These are phyloP conservation scores for Sporobolomyces phaffii DNA, from an alignment of 768 basidiomycete species.

Conservation along the genomic window DNA sequence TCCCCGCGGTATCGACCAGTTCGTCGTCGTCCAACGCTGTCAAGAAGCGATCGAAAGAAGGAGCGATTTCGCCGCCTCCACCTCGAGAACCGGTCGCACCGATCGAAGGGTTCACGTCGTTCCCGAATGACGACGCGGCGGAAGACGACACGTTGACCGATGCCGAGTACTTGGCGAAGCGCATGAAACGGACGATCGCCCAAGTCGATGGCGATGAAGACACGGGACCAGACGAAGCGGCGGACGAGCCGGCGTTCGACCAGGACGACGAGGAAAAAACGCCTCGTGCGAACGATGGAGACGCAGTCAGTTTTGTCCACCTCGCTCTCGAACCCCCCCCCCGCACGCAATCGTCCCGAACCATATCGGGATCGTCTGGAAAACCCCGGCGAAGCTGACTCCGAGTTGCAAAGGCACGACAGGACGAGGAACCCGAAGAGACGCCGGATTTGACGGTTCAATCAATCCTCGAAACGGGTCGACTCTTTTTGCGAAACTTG, in stretches of 20 bases:
- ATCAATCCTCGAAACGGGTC: constrained; percentile 47
- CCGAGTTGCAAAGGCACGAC: too few relatives aligned
- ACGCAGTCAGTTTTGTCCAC: too few relatives aligned
- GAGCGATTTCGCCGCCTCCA: not conserved
- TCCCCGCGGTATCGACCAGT: too few relatives aligned
- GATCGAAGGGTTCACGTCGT: not conserved
- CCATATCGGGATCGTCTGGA: too few relatives aligned
- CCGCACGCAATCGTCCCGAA: too few relatives aligned
- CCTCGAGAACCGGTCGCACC: too few relatives aligned
- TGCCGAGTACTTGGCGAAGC: constrained; percentile 46
- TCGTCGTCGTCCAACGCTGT: too few relatives aligned
- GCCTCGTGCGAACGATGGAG: constrained; percentile 25
- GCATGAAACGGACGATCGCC: constrained; percentile 36
- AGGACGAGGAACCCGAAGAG: not conserved
- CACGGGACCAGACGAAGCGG: constrained; percentile 34
- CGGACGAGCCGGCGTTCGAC: constrained; percentile 53
- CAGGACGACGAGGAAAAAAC: constrained; percentile 20
- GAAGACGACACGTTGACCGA: constrained; percentile 45
- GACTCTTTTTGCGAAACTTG: constrained; percentile 91
- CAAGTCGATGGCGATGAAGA: constrained; percentile 3
- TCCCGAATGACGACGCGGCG: constrained; percentile 1
- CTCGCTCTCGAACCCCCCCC: too few relatives aligned
- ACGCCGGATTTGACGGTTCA: constrained; percentile 26
- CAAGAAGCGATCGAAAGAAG: not conserved
- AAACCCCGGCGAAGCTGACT: too few relatives aligned